Base-by-base conservation (phyloP, 2,329 filamentous ascomycete species). In the Diaporthe aspalathi region DNA sequence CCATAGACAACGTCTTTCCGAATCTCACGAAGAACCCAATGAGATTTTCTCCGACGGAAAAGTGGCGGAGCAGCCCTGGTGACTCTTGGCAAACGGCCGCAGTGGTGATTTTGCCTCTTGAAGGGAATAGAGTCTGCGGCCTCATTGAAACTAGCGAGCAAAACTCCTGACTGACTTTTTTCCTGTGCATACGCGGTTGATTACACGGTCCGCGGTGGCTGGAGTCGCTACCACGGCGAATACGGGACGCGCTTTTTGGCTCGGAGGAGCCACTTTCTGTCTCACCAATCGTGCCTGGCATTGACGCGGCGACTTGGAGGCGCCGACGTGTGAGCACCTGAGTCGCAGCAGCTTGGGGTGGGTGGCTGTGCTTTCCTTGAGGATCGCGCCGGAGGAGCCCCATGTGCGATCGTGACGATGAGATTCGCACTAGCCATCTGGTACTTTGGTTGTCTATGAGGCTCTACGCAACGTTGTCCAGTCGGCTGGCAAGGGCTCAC, bases 21-120 rank as follows among this genome's bases (percentile, higher is more conserved):
- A 6, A 49, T 9, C 24, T 12, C 11, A 50, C 20, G 6, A 14
- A 7, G 24, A 65, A 9, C 29, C 45, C 22, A 24, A 24, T 20
- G 14, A 24, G 45, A 65, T 32, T 50, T 43, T 47, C 60, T 65
- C 14, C 50, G 29, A 50, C 8, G 22, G n/a, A 24, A 65, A 17
- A 35, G 60, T 50, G 60, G 60, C 60, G 60, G 22, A 65, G 60
- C 60, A 50, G 14, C 43, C n/a, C 32, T n/a, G 60, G 27, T 22
- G 12, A n/a, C 45, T 50, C 60, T 50, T 65, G 60, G 60, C 60
- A 65, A 65, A 65, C 27, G 60, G 60, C 60, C 60, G 60, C 60
- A 65, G 60, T 35, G 17, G 45, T 45, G 43, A 5, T 1, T 50
- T 65, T 65, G 45, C 60, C 43, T 50, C 57, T 35, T 14, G 40